Evolutionary conservation across 768 basidiomycete genomes (phyloP).

Genomic region (Suillus sp.): DNA sequence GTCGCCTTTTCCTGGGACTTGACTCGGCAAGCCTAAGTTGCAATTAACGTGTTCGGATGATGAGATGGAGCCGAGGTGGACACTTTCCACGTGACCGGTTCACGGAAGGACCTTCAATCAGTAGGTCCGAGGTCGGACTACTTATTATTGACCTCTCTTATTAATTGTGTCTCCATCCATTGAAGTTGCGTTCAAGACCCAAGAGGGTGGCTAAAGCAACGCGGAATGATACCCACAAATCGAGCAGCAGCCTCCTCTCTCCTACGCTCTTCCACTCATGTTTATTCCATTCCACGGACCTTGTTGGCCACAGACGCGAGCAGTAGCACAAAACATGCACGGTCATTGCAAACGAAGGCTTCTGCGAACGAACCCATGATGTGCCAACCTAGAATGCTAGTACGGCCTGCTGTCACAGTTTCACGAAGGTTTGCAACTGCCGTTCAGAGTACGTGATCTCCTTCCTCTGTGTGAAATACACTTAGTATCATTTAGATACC

Average conservation of each 20-base stretch:
- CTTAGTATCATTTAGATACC: not conserved
- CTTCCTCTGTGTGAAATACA: not conserved
- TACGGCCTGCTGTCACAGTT: constrained; percentile 1
- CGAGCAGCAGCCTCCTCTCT: constrained; percentile 31
- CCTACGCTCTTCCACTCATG: constrained; percentile 13
- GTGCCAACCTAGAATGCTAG: constrained; percentile 1
- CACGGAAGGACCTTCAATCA: constrained; percentile 4
- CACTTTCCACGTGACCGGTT: not conserved
- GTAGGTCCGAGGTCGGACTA: not conserved
- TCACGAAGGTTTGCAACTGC: constrained; percentile 22
- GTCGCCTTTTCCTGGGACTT: not conserved
- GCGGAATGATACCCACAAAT: constrained; percentile 34
- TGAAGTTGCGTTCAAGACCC: not conserved
- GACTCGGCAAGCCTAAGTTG: not conserved
- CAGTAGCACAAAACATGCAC: constrained; percentile 3
- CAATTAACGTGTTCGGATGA: not conserved
- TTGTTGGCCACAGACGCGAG: not conserved
- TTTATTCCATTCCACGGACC: not conserved
- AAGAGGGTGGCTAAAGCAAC: not conserved
- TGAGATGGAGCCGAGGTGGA: not conserved
- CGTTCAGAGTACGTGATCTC: constrained; percentile 19
- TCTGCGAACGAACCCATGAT: not conserved
- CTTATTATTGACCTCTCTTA: not conserved
- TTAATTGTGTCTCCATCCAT: not conserved
- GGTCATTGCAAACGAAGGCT: constrained; percentile 3